Evolutionary conservation across 2,329 filamentous ascomycete genomes (phyloP).

Genomic region (Pyrenophora tritici-repentis): DNA sequence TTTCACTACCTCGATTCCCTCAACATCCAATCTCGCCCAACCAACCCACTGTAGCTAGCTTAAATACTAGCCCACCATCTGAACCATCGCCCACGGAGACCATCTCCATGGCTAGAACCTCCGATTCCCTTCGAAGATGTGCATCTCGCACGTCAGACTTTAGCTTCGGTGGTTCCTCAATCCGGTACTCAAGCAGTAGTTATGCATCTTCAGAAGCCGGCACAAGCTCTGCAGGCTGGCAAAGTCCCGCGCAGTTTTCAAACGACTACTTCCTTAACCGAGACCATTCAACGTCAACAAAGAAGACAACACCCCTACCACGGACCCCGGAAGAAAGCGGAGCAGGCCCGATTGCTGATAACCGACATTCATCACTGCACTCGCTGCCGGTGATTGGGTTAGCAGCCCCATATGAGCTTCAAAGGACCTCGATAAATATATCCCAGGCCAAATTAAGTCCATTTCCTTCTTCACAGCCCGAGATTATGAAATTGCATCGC

Average conservation of each 20-base stretch:
- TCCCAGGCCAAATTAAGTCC: slow-evolving; percentile 28
- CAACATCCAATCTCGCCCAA: slow-evolving; percentile 5
- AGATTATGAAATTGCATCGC: slow-evolving; percentile 32
- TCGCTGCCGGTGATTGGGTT: slow-evolving; percentile 33
- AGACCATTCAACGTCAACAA: slow-evolving; percentile 18
- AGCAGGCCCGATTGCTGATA: slow-evolving; percentile 14
- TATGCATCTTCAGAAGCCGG: slow-evolving; percentile 80
- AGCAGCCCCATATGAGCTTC: slow-evolving; percentile 16
- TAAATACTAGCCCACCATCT: slow-evolving; percentile 1
- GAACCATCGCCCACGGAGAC: slow-evolving; percentile 16
- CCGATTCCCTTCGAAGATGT: slow-evolving; percentile 24
- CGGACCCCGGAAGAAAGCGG: slow-evolving; percentile 25
- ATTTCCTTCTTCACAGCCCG: slow-evolving; percentile 23
- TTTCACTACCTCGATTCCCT: slow-evolving; percentile 10
- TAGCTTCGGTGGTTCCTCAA: slow-evolving; percentile 70
- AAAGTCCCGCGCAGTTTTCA: slow-evolving; percentile 11
- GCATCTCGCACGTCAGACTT: slow-evolving; percentile 35
- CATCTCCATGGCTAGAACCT: slow-evolving; percentile 6
- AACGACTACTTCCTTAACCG: slow-evolving; percentile 16
- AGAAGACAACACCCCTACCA: slow-evolving; percentile 15
- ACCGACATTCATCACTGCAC: slow-evolving; percentile 23
- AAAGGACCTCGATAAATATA: slow-evolving; percentile 17
- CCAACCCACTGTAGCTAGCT: slow-evolving; percentile 6
- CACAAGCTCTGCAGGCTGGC: slow-evolving; percentile 21
- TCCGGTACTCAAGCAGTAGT: slow-evolving; percentile 78